Base-by-base conservation (phyloP, 495 filamentous ascomycete species). In the Tuber microsphaerosporum region DNA sequence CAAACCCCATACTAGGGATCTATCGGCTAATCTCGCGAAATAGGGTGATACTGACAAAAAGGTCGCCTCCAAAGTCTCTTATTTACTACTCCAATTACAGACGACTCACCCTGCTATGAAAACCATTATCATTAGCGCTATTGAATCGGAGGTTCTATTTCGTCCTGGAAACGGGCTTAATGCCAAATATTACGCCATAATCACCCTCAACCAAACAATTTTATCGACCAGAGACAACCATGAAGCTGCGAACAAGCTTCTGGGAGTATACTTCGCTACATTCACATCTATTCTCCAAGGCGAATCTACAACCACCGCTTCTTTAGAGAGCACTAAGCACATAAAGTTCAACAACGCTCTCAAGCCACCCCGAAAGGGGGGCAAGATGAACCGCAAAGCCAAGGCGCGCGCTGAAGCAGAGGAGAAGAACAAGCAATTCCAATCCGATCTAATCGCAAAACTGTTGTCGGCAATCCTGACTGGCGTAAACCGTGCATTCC, bases 161-260 rank as follows among this genome's bases (percentile, higher is more conserved):
- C 89, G 92, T 17, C 91, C 94, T 0, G 92, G 93, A 10, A 95
- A 98, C 82, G 94, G 88, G 81, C 84, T 89, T 37, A 92, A 97
- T 75, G 92, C 96, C 39, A 94, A 92, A 82, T 99, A 99, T 84
- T 97, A 97, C 80, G 94, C 94, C 41, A 90, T 94, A 82, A 98
- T 97, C 81, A 97, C 95, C 3, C 84, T 99, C 56, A 99, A 99
- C 84, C 95, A 99, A 84, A 99, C 95, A 7, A 91, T 97, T 48
- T 82, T 98, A 71, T 94, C 92, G 80, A 86, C 85, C 56, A 94
- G 90, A 81, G 94, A 98, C 79, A 90, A 93, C 43, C 31, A 75
- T 42, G 86, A 89, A 44, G 88, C 96, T n/a, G 94, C 93, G 1
- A 88, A 90, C 80, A 91, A 91, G 71, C 85, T 99, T 48, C 84